Conservation (phyloP, 176 grass and related monocot species). For the Oryza longistaminata region DNA sequence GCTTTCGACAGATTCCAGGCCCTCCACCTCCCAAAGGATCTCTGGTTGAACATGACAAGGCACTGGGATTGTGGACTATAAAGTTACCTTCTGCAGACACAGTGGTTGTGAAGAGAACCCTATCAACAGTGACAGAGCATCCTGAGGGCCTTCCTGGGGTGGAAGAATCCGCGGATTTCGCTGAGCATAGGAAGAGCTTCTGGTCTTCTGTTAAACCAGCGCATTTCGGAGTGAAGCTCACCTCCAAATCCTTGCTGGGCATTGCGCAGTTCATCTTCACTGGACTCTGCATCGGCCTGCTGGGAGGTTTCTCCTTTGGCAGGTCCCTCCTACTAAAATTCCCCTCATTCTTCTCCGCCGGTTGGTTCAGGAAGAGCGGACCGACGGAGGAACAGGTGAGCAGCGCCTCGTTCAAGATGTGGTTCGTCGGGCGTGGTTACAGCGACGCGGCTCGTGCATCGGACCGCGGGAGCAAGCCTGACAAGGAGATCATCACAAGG, state of each 20-base stretch:
- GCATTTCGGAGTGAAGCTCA: conserved; percentile 76
- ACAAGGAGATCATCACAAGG: conserved; percentile 75
- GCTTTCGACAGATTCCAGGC: conserved; percentile 73
- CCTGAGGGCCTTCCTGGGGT: conserved; percentile 63
- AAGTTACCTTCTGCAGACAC: conserved; percentile 84
- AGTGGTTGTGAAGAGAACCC: conserved; percentile 73
- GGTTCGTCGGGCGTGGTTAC: conserved; percentile 71
- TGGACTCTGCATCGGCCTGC: conserved; percentile 59
- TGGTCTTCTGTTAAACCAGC: conserved; percentile 79
- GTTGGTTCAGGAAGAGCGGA: conserved; percentile 64
- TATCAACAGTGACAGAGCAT: conserved; percentile 55
- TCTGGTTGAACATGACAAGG: conserved; percentile 59
- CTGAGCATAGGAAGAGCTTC: conserved; percentile 52
- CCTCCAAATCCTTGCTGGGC: conserved; percentile 54
- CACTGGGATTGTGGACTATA: conserved; percentile 68
- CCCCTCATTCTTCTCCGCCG: conserved; percentile 69
- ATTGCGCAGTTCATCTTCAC: conserved; percentile 43
- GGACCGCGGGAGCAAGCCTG: conserved; percentile 47
- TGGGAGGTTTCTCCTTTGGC: conserved; percentile 58
- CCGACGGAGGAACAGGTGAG: conserved; percentile 79
- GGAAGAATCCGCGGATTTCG: conserved; percentile 57
- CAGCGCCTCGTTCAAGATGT: conserved; percentile 84
- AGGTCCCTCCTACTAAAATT: conserved; percentile 77
- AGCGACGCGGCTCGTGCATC: conserved; percentile 34
- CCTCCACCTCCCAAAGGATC: conserved; percentile 73